Evolutionary conservation across 805 yeast species (phyloP).

Genomic region (Starmerella stellata): DNA sequence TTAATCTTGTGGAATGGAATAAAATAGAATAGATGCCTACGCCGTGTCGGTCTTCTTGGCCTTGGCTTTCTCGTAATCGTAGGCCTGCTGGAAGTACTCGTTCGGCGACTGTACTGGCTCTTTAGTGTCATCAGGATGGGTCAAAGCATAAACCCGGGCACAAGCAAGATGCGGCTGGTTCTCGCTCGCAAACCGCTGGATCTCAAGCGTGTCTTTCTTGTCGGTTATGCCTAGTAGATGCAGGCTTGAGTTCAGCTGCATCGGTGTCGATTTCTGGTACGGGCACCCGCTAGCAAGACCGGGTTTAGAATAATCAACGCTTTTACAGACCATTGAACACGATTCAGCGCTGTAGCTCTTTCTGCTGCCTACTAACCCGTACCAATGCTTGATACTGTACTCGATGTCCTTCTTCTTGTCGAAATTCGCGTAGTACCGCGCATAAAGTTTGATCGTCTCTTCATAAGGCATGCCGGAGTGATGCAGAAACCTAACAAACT

Average conservation of each 20-base stretch:
- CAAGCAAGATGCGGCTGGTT: conserved; percentile 74
- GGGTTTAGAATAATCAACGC: conserved; percentile 33
- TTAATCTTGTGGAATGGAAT: too few relatives aligned
- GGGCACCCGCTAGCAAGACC: conserved; percentile 74
- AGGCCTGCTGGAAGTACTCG: conserved; percentile 37
- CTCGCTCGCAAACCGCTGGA: conserved; percentile 48
- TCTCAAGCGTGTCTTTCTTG: conserved; percentile 34
- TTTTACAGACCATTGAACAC: conserved; percentile 57
- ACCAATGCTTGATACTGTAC: conserved; percentile 73
- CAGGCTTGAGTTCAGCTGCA: conserved; percentile 39
- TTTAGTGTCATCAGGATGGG: conserved; percentile 28
- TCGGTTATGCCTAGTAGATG: conserved; percentile 48
- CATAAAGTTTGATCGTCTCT: conserved; percentile 79
- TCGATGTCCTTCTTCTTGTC: conserved; percentile 37
- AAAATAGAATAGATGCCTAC: too few relatives aligned
- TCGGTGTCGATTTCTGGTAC: conserved; percentile 56
- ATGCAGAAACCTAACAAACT: conserved; percentile 65
- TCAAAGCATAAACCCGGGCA: conserved; percentile 66
- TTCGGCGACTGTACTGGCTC: conserved; percentile 71
- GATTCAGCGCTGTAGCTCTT: conserved; percentile 73
- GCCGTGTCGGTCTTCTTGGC: background rate
- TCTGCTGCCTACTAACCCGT: conserved; percentile 83
- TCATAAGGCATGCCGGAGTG: conserved; percentile 78
- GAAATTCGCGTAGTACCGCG: conserved; percentile 23
- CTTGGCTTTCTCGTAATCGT: background rate